Conservation (phyloP, 352 stramenopile species). For the Phytophthora ohioensis region DNA sequence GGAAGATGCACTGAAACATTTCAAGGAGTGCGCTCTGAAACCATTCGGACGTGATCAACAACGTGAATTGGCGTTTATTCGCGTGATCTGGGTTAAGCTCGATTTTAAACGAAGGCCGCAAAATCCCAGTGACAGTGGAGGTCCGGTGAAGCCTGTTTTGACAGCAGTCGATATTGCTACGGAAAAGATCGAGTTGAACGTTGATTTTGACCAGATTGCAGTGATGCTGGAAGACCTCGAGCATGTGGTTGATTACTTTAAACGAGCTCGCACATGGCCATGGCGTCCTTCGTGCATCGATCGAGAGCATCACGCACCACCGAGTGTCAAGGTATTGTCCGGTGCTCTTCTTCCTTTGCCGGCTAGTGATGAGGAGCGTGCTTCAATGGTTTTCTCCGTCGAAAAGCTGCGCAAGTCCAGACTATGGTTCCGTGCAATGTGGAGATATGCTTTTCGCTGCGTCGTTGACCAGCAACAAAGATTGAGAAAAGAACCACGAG, state of each 20-base stretch:
- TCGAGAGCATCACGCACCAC: slow-evolving; percentile 45
- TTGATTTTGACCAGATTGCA: slow-evolving; percentile 66
- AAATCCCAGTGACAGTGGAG: slow-evolving; percentile 1
- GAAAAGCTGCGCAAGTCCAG: slow-evolving; percentile 50
- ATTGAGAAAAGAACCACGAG: slow-evolving; percentile 10
- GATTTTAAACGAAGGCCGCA: slow-evolving; percentile 46
- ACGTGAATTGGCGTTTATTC: slow-evolving; percentile 60
- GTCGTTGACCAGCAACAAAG: slow-evolving; percentile 47
- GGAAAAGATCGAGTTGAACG: slow-evolving; percentile 60
- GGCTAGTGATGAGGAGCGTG: slow-evolving; percentile 14
- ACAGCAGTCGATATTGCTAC: slow-evolving; percentile 66
- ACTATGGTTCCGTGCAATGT: slow-evolving; percentile 72
- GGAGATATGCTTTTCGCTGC: slow-evolving; percentile 66
- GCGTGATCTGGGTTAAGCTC: slow-evolving; percentile 70
- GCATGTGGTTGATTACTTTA: slow-evolving; percentile 45
- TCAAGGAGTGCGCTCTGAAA: slow-evolving; percentile 48
- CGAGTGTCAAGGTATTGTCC: slow-evolving; percentile 40
- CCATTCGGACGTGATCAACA: slow-evolving; percentile 41
- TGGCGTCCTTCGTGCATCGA: slow-evolving; percentile 67
- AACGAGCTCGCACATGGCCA: slow-evolving; percentile 40
- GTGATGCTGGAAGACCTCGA: slow-evolving; percentile 58
- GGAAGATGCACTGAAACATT: slow-evolving; percentile 31
- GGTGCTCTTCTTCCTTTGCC: slow-evolving; percentile 50
- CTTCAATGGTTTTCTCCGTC: slow-evolving; percentile 20
- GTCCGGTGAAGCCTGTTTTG: slow-evolving; percentile 19